Evolutionary conservation across 352 stramenopile species (phyloP).

Genomic region (Globisporangium parvum): DNA sequence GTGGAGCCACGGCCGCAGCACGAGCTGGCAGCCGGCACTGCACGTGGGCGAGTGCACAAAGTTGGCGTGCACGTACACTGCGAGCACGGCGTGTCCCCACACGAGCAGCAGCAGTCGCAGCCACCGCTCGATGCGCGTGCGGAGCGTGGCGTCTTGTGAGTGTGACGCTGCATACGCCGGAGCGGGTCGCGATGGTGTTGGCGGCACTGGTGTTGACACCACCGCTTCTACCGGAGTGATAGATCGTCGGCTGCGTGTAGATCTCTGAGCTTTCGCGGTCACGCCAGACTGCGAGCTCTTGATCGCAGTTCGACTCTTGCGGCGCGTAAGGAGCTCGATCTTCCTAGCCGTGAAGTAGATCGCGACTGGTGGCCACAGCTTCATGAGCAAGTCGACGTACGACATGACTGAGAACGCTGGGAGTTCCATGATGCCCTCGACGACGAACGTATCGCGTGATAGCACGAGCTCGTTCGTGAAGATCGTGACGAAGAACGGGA

Average conservation of each 20-base stretch:
- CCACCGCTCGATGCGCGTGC: slow-evolving; percentile 4
- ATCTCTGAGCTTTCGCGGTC: background rate
- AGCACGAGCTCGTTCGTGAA: slow-evolving; percentile 10
- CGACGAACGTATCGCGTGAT: slow-evolving; percentile 19
- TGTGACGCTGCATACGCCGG: background rate
- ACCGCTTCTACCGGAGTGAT: too few relatives aligned
- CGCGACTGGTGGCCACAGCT: slow-evolving; percentile 13
- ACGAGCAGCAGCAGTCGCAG: slow-evolving; percentile 3
- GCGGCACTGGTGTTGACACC: too few relatives aligned
- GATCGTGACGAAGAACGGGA: slow-evolving; percentile 10
- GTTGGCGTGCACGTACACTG: background rate
- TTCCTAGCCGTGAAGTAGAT: slow-evolving; percentile 16
- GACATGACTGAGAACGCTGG: slow-evolving; percentile 14
- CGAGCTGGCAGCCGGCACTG: slow-evolving; percentile 8
- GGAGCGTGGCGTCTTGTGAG: background rate
- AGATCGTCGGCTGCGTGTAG: too few relatives aligned
- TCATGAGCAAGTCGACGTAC: slow-evolving; percentile 12
- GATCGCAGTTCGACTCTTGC: background rate
- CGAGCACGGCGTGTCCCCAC: background rate
- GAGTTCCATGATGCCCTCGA: slow-evolving; percentile 16
- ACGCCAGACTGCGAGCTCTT: too few relatives aligned
- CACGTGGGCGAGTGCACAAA: slow-evolving; percentile 19
- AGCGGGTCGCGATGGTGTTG: too few relatives aligned
- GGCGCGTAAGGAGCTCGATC: slow-evolving; percentile 11
- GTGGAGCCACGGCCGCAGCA: slow-evolving; percentile 13